Evolutionary conservation across 2,329 filamentous ascomycete species (phyloP), one percentile per base, ranked within the genome.

Genomic region (Fusarium decemcellulare): DNA sequence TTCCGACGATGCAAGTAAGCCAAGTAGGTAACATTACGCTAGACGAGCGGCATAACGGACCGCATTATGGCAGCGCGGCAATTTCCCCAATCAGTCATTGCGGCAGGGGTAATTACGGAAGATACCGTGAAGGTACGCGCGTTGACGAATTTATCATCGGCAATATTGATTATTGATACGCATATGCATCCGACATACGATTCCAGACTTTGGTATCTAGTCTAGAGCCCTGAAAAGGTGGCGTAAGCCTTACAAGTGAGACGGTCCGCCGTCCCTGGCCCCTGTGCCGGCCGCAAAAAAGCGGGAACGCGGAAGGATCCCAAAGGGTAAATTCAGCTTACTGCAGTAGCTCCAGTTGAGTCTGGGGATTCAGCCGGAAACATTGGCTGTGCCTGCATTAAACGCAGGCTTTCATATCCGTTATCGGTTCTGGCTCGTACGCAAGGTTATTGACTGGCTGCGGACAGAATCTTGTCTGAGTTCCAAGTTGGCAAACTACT

Each of bases 301-400:
- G 27, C 36, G 54, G 34, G 56, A 55, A 43, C 16, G 44, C 56
- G 61, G 50, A 63, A 54, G 36, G 42, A 59, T 53, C 16, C 54
- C 48, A 18, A 55, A 51, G 61, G 61, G 43, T 63, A 59, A 63
- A 63, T 51, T 16, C 34, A 29, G 7, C 14, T 36, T 18, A 6
- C 7, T 30, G n/a, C 23, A 23, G 23, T 23, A 46, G 14, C 16
- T 43, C 23, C 8, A 30, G 23, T 15, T 29, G 30, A 47, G 32
- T 11, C 30, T 48, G 37, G 9, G 42, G 4, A 53, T 51, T 65
- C 32, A 30, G 10, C 30, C 34, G 44, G 29, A 47, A 40, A 14
- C 10, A 40, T 53, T 55, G 8, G 30, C 4, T 42, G 8, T 11
- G 39, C 15, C 37, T 56, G 32, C 15, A 34, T 42, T 56, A 30